Base-by-base conservation (phyloP, 2,329 filamentous ascomycete genomes). In the Pseudogymnoascus sp. region DNA sequence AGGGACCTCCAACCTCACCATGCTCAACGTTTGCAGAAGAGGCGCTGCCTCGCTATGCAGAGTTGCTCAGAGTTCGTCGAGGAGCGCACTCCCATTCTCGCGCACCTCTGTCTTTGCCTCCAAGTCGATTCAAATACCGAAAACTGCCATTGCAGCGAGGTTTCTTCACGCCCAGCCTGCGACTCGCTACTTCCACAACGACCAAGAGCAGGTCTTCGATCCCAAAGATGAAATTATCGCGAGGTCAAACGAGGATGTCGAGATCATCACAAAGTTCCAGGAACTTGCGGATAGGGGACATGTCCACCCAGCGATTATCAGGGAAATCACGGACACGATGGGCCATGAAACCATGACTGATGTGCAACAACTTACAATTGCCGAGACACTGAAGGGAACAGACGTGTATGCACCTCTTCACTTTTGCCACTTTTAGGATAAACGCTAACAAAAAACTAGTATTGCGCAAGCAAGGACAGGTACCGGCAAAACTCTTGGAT, bases 391-490 rank as follows among this genome's bases (percentile, higher is more conserved):
- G 23, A 64, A 69, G 70, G 93, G 95, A 16, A 84, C 61, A 7
- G 72, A 74, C 66, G 70, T 74, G 72, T 74, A 71, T 66, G 72
- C 70, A 23, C 34, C 25, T 16, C 31, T 8, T 60, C 11, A n/a
- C 21, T 16, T 60, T 49, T 34, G 28, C 60, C 28, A 53, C 60
- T 62, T 56, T 56, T 56, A 56, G 14, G 28, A 62, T 21, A 25
- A 42, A 38, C 8, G 59, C 59, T 60, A 60, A 60, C 5, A 11
- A 42, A n/a, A 36, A n/a, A 16, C 16, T 69, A 92, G 90, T 69
- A 84, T 97, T 70, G 95, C 93, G 37, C 95, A 97, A 79, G 95
- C 95, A 66, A 96, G 90, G 78, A 99, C 95, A 6, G 95, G 95
- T 75, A 97, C 95, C 2, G 95, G 95, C 73, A 99, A 99, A 79